These are phyloP conservation scores for Globisporangium sylvaticum DNA, from an alignment of 352 stramenopile species.

Conservation along the genomic window DNA sequence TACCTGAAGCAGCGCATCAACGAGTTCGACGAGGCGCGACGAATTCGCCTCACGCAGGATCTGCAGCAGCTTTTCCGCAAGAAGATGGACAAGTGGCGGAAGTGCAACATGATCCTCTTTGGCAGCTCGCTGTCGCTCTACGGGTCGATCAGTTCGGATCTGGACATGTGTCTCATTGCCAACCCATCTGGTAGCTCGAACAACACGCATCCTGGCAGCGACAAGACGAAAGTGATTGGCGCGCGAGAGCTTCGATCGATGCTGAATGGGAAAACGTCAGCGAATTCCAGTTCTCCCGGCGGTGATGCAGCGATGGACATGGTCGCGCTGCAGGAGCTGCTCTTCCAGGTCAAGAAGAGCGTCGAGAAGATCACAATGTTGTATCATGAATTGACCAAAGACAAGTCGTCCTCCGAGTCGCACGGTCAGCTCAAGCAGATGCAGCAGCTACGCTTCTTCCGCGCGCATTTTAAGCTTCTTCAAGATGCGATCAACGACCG, in stretches of 20 bases:
- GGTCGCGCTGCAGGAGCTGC: constrained; percentile 36
- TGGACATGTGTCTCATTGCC: constrained; percentile 70
- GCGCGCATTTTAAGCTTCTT: constrained; percentile 31
- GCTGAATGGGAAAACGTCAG: constrained; percentile 24
- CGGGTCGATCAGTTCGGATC: constrained; percentile 62
- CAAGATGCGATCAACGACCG: constrained; percentile 28
- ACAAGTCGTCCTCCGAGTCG: constrained; percentile 8
- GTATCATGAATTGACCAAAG: constrained; percentile 28
- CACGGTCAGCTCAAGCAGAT: constrained; percentile 24
- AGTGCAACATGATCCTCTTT: constrained; percentile 56
- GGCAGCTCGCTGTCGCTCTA: constrained; percentile 78
- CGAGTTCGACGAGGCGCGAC: constrained; percentile 37
- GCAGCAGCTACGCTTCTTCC: constrained; percentile 42
- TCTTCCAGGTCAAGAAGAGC: constrained; percentile 42
- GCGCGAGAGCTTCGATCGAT: constrained; percentile 40
- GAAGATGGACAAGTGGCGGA: constrained; percentile 43
- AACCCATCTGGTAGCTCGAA: constrained; percentile 2
- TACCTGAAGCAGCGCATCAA: constrained; percentile 42
- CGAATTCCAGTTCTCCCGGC: not conserved
- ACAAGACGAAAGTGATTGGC: constrained; percentile 16
- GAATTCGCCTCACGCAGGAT: constrained; percentile 32
- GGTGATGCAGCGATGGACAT: constrained; percentile 16
- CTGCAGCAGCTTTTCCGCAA: constrained; percentile 41
- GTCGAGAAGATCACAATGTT: constrained; percentile 39
- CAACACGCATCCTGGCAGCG: not conserved